phyloP scores from a whole-genome alignment of 2,329 filamentous ascomycete genomes.

The Annulohypoxylon truncatum region DNA sequence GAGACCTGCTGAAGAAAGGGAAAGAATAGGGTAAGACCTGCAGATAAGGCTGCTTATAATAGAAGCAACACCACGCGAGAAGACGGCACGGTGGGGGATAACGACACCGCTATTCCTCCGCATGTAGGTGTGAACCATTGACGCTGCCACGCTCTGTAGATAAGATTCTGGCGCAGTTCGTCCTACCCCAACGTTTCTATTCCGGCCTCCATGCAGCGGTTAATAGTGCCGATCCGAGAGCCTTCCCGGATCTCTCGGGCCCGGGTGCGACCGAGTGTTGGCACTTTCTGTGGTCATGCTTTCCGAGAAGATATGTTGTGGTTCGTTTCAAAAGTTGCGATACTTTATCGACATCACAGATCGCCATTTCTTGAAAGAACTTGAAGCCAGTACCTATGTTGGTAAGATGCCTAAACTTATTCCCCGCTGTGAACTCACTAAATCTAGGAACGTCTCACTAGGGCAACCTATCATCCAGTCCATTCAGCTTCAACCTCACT shows the following conservation, averaged over 20 bases:
- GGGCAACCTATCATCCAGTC: background rate
- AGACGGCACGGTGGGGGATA: slow-evolving; percentile 1
- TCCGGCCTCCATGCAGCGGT: slow-evolving; percentile 10
- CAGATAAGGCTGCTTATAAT: slow-evolving; percentile 18
- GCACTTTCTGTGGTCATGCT: background rate
- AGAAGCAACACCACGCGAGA: slow-evolving; percentile 21
- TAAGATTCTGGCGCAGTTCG: slow-evolving; percentile 18
- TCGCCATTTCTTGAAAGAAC: too few species aligned
- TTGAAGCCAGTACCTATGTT: background rate
- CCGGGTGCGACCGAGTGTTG: slow-evolving; percentile 1
- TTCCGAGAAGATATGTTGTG: background rate
- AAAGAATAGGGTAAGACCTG: background rate
- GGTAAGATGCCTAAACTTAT: too few species aligned
- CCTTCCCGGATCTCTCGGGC: slow-evolving; percentile 15
- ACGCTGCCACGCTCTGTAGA: slow-evolving; percentile 14
- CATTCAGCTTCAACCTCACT: too few species aligned
- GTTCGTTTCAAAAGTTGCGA: background rate
- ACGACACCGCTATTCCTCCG: slow-evolving; percentile 31
- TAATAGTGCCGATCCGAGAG: slow-evolving; percentile 17
- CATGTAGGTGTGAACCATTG: slow-evolving; percentile 12
- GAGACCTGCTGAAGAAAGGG: slow-evolving; percentile 9
- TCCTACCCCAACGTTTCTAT: slow-evolving; percentile 10
- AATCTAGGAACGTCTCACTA: background rate
- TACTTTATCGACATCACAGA: too few species aligned
- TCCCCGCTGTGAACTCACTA: background rate